Evolutionary conservation across 768 basidiomycete genomes (phyloP).

Genomic region (Tylopilus plumbeoviolaceoides): DNA sequence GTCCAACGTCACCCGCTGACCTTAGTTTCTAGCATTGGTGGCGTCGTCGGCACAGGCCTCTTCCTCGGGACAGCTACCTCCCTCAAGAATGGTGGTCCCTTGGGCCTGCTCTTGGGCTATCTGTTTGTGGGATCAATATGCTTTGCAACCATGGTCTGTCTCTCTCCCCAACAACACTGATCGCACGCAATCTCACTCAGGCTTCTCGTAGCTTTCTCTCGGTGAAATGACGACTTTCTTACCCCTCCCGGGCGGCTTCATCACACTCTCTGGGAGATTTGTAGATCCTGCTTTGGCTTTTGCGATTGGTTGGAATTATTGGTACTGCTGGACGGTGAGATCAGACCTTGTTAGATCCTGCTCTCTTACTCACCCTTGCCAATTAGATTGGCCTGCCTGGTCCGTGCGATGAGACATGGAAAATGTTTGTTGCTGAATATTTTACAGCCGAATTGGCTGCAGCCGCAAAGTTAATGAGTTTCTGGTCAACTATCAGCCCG

Average conservation of each 20-base stretch:
- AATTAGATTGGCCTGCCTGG: background rate
- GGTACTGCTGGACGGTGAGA: slow-evolving; percentile 1
- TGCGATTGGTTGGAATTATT: slow-evolving; percentile 5
- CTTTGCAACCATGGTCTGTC: background rate
- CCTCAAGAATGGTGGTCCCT: slow-evolving; percentile 1
- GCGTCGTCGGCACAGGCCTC: slow-evolving; percentile 1
- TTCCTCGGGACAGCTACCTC: background rate
- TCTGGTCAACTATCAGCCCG: background rate
- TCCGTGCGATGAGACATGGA: background rate
- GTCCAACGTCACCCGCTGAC: background rate
- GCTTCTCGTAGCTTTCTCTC: background rate
- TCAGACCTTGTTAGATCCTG: background rate
- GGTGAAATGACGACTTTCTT: slow-evolving; percentile 1
- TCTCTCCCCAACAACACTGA: too few relatives aligned
- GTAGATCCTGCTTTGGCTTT: slow-evolving; percentile 5
- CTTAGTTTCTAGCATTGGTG: background rate
- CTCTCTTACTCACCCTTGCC: background rate
- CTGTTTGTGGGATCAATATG: slow-evolving; percentile 1
- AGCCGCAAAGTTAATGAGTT: background rate
- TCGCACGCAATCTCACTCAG: background rate
- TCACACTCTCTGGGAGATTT: slow-evolving; percentile 1
- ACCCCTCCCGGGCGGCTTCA: slow-evolving; percentile 2
- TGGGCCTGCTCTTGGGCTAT: background rate
- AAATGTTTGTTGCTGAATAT: background rate
- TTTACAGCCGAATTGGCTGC: background rate